These are phyloP conservation scores for Marsdenia floribunda DNA, from an alignment of 257 asterid genomes.

Conservation along the genomic window DNA sequence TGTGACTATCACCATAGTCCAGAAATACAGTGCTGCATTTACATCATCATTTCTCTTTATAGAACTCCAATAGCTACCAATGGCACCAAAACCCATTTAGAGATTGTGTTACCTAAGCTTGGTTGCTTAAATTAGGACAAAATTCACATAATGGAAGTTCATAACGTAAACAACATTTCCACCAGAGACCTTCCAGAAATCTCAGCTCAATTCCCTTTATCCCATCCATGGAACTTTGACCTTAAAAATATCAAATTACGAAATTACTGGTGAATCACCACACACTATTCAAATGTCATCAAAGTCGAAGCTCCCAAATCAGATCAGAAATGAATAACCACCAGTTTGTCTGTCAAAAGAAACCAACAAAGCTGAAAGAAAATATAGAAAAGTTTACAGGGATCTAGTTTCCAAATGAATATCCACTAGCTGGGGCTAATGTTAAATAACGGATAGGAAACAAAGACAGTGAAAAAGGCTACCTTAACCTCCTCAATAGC, in stretches of 20 bases:
- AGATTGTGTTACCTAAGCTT: background rate
- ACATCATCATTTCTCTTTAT: background rate
- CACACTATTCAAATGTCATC: background rate
- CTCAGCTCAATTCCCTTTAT: background rate
- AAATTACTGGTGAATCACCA: background rate
- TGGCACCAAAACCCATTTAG: background rate
- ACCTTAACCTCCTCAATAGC: conserved; percentile 99
- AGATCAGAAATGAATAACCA: background rate
- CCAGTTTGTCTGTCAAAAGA: background rate
- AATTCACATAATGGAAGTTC: background rate
- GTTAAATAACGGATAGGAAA: background rate
- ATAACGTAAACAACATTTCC: background rate
- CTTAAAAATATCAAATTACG: background rate
- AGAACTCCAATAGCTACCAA: background rate
- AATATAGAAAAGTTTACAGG: background rate
- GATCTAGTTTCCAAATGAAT: background rate
- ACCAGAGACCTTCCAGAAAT: background rate
- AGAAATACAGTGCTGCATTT: background rate
- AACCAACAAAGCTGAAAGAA: background rate
- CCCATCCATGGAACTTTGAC: background rate
- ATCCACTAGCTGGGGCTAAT: background rate
- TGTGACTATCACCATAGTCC: background rate
- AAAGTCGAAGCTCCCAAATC: background rate
- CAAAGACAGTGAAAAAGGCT: conserved; percentile 9
- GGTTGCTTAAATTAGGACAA: background rate